Evolutionary conservation across 352 stramenopile species (phyloP), one percentile per base, ranked within the genome.

Genomic region (Globisporangium nodosum): DNA sequence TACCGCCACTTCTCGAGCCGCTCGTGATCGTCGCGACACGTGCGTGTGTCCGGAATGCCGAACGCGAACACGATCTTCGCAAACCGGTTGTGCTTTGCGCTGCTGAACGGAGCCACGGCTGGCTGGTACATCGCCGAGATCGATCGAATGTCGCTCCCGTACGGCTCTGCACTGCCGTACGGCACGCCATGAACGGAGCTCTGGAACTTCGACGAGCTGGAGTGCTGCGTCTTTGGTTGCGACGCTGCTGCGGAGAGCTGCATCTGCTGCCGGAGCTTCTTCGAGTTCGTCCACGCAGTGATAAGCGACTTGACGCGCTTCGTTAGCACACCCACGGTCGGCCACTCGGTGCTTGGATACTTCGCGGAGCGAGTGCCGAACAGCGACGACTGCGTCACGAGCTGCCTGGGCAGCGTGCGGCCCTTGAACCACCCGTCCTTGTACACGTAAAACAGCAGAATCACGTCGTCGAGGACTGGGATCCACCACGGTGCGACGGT

Each of bases 1-100:
- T 90, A 88, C 4, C 83, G 73, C 86, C 86, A 96, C 61, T 93
- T 93, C 33, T 94, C 78, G 11, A 66, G 57, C 33, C 68, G 64
- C 20, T 88, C 76, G 18, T 62, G 59, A 30, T 76, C 47, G 43
- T 78, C 66, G 51, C 71, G 70, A 47, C 81, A 92, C n/a, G 64
- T 70, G 13, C 76, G 71, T 4, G 78, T 70, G 54, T 94, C 81
- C 0, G 86, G 86, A 33, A 96, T 87, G 7, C 86, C 86, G 30
- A 79, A 86, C 20, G 76, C 76, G 56, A 90, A 89, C 42, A 92
- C 58, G 37, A 92, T 71, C 54, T 88, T 89, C 2, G 85, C 83
- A 56, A 95, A 95, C 18, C 83, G 77, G 42, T 80, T 83, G 46
- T 85, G 76, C 8, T 78, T 83, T 0, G 52, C 54, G 52, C 52